Conservation (phyloP, 2,329 filamentous ascomycete species). For the Thielaviopsis euricoi region DNA sequence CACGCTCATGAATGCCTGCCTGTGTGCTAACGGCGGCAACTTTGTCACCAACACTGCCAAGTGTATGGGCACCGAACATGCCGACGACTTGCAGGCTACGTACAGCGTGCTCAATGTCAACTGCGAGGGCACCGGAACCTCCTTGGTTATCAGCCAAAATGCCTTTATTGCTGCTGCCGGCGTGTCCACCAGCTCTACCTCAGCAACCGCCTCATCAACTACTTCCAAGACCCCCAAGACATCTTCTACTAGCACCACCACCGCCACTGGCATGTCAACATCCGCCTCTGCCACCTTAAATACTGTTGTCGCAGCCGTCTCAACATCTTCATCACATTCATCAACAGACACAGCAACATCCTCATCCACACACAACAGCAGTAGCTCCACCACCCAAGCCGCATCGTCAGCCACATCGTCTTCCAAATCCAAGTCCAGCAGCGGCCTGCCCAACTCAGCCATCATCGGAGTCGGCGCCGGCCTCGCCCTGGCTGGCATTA, state of each 20-base stretch:
- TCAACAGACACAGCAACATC: background rate
- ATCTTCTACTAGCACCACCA: slow-evolving; percentile 12
- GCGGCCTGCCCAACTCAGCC: slow-evolving; percentile 20
- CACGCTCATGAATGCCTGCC: slow-evolving; percentile 28
- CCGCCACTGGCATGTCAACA: slow-evolving; percentile 7
- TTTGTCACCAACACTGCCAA: slow-evolving; percentile 31
- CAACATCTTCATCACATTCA: background rate
- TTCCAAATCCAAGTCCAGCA: background rate
- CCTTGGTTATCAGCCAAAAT: slow-evolving; percentile 24
- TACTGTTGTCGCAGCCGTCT: background rate
- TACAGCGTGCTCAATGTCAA: slow-evolving; percentile 28
- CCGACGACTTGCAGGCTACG: slow-evolving; percentile 24
- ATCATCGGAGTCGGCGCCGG: slow-evolving; percentile 27
- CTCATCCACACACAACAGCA: background rate
- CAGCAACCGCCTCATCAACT: slow-evolving; percentile 4
- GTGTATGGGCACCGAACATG: slow-evolving; percentile 23
- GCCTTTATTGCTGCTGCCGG: slow-evolving; percentile 22
- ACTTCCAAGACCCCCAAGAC: slow-evolving; percentile 10
- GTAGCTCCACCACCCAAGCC: background rate
- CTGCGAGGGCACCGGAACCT: slow-evolving; percentile 28
- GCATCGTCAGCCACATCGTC: background rate
- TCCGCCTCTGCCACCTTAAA: background rate
- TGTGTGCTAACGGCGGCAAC: slow-evolving; percentile 31
- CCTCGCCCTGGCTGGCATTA: slow-evolving; percentile 18
- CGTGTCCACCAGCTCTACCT: slow-evolving; percentile 10